Evolutionary conservation across 2,329 filamentous ascomycete genomes (phyloP).

Genomic region (Fusarium coicis): DNA sequence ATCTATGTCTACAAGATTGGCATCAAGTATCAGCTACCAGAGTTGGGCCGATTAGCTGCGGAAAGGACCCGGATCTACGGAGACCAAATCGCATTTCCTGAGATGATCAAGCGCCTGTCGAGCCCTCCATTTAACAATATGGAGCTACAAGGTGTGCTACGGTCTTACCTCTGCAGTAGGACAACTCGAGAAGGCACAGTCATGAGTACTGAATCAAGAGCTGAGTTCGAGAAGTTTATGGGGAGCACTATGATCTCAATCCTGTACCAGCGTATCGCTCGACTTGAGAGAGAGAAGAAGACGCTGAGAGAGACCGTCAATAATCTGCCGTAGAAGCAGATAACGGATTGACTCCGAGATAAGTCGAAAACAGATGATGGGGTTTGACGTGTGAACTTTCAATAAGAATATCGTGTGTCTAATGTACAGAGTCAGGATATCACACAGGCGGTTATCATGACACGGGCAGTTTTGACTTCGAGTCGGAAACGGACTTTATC

Average conservation of each 20-base stretch:
- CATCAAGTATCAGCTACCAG: neutral
- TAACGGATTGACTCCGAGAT: neutral
- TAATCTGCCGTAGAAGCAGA: neutral
- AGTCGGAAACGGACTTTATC: neutral
- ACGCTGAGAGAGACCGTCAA: neutral
- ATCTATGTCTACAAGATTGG: neutral
- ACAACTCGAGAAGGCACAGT: neutral
- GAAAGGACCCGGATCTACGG: neutral
- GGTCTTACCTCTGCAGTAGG: neutral
- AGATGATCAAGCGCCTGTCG: neutral
- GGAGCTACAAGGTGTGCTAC: neutral
- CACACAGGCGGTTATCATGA: neutral
- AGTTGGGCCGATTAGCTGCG: neutral
- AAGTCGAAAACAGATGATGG: neutral
- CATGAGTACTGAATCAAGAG: neutral
- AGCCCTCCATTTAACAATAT: neutral
- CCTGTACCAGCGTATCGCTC: neutral
- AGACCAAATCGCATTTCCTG: neutral
- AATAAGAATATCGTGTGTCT: neutral
- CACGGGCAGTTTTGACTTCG: fast-evolving
- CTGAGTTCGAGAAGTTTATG: neutral
- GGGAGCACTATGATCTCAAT: neutral
- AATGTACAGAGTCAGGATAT: neutral
- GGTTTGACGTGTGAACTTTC: neutral
- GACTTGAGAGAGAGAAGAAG: neutral